Percentiles rank a stretch among this genome's conserved stretches.
Conservation (phyloP, 78 protist species). For the Parvularia atlantis region DNA sequence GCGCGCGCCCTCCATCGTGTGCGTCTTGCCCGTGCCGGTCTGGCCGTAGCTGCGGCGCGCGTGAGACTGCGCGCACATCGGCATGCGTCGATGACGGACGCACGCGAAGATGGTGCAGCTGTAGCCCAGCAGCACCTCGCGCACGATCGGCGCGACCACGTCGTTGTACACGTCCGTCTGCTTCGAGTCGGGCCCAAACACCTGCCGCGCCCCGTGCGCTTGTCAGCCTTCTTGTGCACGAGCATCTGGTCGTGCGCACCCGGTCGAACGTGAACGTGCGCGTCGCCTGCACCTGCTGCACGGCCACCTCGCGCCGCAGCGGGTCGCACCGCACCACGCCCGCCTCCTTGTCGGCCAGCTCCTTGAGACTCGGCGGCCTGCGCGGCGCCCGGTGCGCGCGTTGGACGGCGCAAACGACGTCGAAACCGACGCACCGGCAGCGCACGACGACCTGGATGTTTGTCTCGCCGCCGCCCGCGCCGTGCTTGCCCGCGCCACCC, state of each 20-base stretch:
- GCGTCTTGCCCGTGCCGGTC: slow-evolving; percentile 63
- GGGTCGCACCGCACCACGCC: slow-evolving; percentile 1
- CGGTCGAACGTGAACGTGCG: no score
- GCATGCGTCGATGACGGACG: not conserved
- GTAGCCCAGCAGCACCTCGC: slow-evolving; percentile 42
- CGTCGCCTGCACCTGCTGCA: no score
- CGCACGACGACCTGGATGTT: slow-evolving; percentile 23
- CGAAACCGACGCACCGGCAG: not conserved
- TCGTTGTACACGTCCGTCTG: slow-evolving; percentile 12
- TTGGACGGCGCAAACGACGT: not conserved
- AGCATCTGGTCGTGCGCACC: no score
- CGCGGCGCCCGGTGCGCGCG: not conserved
- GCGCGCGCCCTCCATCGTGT: slow-evolving; percentile 48
- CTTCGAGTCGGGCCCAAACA: slow-evolving; percentile 3
- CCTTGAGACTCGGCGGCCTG: not conserved
- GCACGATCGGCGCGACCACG: slow-evolving; percentile 24
- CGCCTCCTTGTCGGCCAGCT: not conserved
- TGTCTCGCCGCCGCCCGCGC: not conserved
- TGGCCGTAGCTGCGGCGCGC: slow-evolving; percentile 24
- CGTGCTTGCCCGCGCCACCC: no score
- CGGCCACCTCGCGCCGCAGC: no score
- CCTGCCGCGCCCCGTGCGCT: not conserved
- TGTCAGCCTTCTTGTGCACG: not conserved
- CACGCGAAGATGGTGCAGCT: slow-evolving; percentile 39
- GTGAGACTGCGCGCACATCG: not conserved